Evolutionary conservation across 148 eudicot species (phyloP), one percentile per base, ranked within the genome.

Genomic region (Limonium bicolor): DNA sequence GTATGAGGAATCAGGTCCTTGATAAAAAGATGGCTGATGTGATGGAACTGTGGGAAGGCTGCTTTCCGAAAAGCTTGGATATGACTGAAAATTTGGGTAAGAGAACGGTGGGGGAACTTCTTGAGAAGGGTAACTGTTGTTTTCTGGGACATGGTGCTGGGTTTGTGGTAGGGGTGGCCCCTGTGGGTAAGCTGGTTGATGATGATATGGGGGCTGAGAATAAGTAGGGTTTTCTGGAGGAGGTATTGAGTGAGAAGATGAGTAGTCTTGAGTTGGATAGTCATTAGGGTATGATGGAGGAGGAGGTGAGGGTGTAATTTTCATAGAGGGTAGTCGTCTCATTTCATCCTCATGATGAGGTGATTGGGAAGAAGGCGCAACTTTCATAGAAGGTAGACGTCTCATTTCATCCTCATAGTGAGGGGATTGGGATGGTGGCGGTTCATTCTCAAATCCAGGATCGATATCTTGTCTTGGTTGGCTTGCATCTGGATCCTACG

Each of bases 1-100:
- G 52, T 70, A 82, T 26, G 80, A 54, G 54, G 76, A 50, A 39
- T 82, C 94, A 32, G 83, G 38, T 30, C 80, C 83, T 64, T 77
- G 94, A 24, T 43, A 43, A 43, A 23, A 43, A 25, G 48, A 23
- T 2, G 19, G 10, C 13, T 43, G 16, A 14, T 43, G 48, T 24
- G 48, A 31, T n/a, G 48, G 16, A 43, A 19, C 29, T 5, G 48
- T 5, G 15, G 48, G 31, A 25, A 22, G 30, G 31, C 30, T 6
- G 11, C 30, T 43, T 20, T 43, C 48, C 3, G 48, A 43, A 25
- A 43, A 43, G 31, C 48, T 43, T 21, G 48, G 48, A 64, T 82
- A 87, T 45, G 94, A 77, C 45, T 87, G 94, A 64, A 82, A 69
- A 60, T 87, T 82, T 37, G 96, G 82, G 42, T 68, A 71, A 4